These are phyloP conservation scores for Neurospora intermedia DNA, from an alignment of 495 filamentous ascomycete species.

Conservation along the genomic window DNA sequence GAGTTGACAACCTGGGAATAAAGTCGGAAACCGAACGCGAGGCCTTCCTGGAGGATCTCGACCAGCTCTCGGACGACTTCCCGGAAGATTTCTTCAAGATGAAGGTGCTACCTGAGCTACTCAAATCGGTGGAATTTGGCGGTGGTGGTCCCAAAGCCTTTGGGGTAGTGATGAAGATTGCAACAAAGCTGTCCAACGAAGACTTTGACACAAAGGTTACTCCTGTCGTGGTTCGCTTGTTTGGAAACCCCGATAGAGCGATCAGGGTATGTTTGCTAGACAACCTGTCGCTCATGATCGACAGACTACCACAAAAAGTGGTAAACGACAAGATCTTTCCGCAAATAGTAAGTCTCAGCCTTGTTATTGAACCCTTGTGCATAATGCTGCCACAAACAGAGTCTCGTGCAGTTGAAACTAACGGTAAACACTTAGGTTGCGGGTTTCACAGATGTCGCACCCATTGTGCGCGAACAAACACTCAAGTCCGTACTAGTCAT, in stretches of 20 bases:
- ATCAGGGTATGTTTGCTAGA: constrained; percentile 87
- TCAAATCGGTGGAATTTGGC: constrained; percentile 95
- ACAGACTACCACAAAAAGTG: constrained; percentile 75
- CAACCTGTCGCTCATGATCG: constrained; percentile 83
- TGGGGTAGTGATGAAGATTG: constrained; percentile 77
- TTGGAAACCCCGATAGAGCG: constrained; percentile 83
- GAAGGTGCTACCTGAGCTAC: constrained; percentile 89
- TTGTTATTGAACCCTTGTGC: not conserved
- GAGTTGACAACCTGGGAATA: constrained; percentile 81
- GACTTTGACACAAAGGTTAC: constrained; percentile 80
- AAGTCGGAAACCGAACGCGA: constrained; percentile 78
- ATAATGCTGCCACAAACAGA: not conserved
- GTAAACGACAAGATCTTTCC: constrained; percentile 97
- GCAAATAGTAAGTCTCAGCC: constrained; percentile 52
- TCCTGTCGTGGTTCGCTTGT: constrained; percentile 78
- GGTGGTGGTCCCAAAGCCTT: constrained; percentile 93
- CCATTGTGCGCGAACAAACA: constrained; percentile 88
- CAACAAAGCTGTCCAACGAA: constrained; percentile 71
- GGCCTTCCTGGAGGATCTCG: constrained; percentile 79
- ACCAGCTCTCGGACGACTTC: constrained; percentile 81
- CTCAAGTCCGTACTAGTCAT: constrained; percentile 83
- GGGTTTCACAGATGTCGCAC: constrained; percentile 84
- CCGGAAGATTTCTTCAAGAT: constrained; percentile 96
- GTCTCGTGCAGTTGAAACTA: not conserved
- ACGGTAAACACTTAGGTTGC: constrained; percentile 42